Evolutionary conservation across 2,329 filamentous ascomycete species (phyloP), one percentile per base, ranked within the genome.

Genomic region (Elsinoe ampelina): DNA sequence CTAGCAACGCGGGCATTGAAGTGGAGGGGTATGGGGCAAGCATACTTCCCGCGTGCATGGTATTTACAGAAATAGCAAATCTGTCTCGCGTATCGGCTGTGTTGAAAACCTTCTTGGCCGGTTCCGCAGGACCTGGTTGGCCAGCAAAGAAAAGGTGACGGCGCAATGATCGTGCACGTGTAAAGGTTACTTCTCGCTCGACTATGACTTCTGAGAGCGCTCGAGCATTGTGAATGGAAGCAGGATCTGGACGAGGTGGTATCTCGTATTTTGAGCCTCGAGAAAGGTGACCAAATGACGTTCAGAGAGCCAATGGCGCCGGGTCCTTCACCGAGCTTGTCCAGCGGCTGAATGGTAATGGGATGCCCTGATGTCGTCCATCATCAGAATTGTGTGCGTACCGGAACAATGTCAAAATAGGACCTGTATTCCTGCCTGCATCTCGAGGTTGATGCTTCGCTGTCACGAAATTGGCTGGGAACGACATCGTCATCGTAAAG

Each of bases 81-180:
- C 8, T 52, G 34, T 52, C 48, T 52, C 48, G 38, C 32, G 48
- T 52, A 36, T 36, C 15, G 45, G 13, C 2, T 15, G 32, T 52
- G 48, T 52, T 39, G 48, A 52, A 52, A 52, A 52, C 15, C 32
- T 39, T 52, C 32, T 11, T 5, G 13, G 48, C 8, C 32, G 11
- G 32, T 35, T n/a, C 48, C 35, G 17, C 7, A 13, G 6, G 34
- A 34, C 19, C 5, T 52, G 48, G 48, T 52, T 52, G 48, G 48
- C 32, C 17, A 19, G 17, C n/a, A 52, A 36, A 39, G 19, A 17
- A 26, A 26, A 52, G 12, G 13, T 52, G 48, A 52, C 34, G 32
- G 38, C 12, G 48, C 34, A 19, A 52, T 38, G 34, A 52, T 36
- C 34, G 39, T 52, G 48, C 48, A 52, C 34, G 15, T 52, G 48